These are phyloP conservation scores for Aureobasidium zeae DNA, from an alignment of 2,329 filamentous ascomycete species.

Conservation along the genomic window DNA sequence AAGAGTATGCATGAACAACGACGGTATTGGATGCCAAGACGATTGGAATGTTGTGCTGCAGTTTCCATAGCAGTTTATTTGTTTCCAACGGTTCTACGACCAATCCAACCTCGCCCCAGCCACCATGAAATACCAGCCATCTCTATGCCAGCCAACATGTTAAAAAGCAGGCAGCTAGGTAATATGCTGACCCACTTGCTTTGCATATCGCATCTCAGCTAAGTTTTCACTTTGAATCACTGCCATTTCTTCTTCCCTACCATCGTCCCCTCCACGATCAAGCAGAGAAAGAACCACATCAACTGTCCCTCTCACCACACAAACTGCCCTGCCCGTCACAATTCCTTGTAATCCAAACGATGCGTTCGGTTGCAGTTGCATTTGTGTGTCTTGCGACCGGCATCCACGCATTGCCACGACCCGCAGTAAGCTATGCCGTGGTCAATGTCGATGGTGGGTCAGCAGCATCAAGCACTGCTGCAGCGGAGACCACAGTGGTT, in stretches of 20 bases:
- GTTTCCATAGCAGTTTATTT: constrained; percentile 13
- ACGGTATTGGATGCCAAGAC: constrained; percentile 7
- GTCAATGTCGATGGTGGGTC: constrained; percentile 23
- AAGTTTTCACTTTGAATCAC: constrained; percentile 4
- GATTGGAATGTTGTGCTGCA: constrained; percentile 11
- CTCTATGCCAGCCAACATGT: constrained; percentile 9
- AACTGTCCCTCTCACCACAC: neutral
- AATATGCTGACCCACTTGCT: constrained; percentile 10
- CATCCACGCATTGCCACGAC: constrained; percentile 23
- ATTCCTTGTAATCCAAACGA: neutral
- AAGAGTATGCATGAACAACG: constrained; percentile 18
- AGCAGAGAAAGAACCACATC: too few species aligned
- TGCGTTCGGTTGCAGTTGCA: constrained; percentile 18
- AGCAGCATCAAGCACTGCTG: constrained; percentile 17
- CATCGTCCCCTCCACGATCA: constrained; percentile 8
- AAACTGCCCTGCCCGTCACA: neutral
- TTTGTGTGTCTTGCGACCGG: constrained; percentile 20
- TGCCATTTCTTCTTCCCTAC: neutral
- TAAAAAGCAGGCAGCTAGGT: constrained; percentile 11
- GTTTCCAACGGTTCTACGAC: neutral
- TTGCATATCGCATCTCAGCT: constrained; percentile 3
- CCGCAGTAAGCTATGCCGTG: constrained; percentile 24
- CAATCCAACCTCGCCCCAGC: constrained; percentile 12
- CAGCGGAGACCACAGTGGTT: constrained; percentile 20
- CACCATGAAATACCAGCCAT: constrained; percentile 12